These are phyloP conservation scores for Macrolepiota albuminosa DNA, from an alignment of 768 basidiomycete species.

Conservation along the genomic window DNA sequence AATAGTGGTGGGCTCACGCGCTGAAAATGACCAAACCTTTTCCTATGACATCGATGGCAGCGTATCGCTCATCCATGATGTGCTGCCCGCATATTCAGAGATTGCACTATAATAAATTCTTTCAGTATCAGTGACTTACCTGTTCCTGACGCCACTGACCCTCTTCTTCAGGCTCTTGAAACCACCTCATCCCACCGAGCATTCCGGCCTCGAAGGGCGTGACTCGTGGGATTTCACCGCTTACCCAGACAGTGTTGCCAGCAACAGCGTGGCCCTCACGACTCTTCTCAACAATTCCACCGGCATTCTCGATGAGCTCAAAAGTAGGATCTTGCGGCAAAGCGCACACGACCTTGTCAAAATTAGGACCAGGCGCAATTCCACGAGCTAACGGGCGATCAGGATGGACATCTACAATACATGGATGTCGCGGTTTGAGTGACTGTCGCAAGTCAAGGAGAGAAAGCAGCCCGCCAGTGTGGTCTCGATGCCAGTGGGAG, in stretches of 20 bases:
- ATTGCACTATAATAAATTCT: not conserved
- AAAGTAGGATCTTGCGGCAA: conserved; percentile 72
- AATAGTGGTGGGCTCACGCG: conserved; percentile 47
- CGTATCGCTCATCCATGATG: conserved; percentile 83
- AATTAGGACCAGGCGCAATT: conserved; percentile 60
- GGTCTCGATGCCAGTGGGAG: conserved; percentile 81
- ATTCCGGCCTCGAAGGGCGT: conserved; percentile 68
- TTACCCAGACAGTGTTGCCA: conserved; percentile 63
- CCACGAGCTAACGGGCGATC: conserved; percentile 70
- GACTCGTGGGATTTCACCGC: conserved; percentile 74
- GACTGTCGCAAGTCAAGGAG: conserved; percentile 45
- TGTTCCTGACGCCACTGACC: conserved; percentile 52
- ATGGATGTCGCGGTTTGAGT: conserved; percentile 19
- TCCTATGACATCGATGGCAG: conserved; percentile 69
- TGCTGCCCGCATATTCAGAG: conserved; percentile 35
- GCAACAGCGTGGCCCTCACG: conserved; percentile 62
- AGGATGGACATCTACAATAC: conserved; percentile 73
- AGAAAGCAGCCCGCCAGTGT: conserved; percentile 68
- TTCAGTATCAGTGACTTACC: conserved; percentile 23
- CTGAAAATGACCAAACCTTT: conserved; percentile 83
- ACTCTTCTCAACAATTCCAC: conserved; percentile 54
- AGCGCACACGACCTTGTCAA: conserved; percentile 51
- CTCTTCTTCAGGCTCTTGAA: conserved; percentile 24
- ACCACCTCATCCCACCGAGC: conserved; percentile 63
- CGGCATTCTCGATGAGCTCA: conserved; percentile 49